Base-by-base conservation (phyloP, 164 flowering plant genomes). In the Tetracentron sinense region DNA sequence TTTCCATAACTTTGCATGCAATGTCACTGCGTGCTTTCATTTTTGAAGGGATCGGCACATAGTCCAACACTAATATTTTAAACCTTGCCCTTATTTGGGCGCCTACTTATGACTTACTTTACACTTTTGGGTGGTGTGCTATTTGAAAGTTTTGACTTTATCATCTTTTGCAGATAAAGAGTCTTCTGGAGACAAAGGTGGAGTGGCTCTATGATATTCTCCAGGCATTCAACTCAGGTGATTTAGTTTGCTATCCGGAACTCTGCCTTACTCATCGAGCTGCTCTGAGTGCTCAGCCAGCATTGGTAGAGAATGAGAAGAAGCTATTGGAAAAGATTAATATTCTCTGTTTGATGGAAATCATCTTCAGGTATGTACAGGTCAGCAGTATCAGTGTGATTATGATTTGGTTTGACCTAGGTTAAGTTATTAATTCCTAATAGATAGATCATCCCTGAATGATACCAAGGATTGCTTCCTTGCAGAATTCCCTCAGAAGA, bases 291-390 rank as follows among this genome's bases (percentile, higher is more conserved):
- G 80, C 90, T 63, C 97, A 94, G 61, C 99, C 96, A 58, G 99
- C 94, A 44, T 72, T 94, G 58, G 88, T 91, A 52, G 77, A 84
- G 64, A 89, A 94, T 71, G 92, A 91, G 78, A 81, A 80, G 64
- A 94, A 91, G 76, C 85, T 94, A 26, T 62, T 88, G 56, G 97
- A 94, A 58, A 94, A 91, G 74, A 88, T 94, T 23, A 86, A 86
- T 76, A 88, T 94, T 70, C 95, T 91, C 31, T 94, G 97, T 79
- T 72, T 94, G 74, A 91, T 91, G 96, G 99, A 94, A 70, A 94
- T 91, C 42, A 94, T 94, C 60, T 94, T 89, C 78, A 91, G 96
- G 99, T 86, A 25, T 66, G 54, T n/a, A 47, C 28, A 33, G 42
- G 25, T 21, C 16, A 8, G n/a, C 27, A 47, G 28, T 23, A 42